Evolutionary conservation across 2,329 filamentous ascomycete genomes (phyloP), one percentile per base, ranked within the genome.

Genomic region (Colletotrichum aenigma): DNA sequence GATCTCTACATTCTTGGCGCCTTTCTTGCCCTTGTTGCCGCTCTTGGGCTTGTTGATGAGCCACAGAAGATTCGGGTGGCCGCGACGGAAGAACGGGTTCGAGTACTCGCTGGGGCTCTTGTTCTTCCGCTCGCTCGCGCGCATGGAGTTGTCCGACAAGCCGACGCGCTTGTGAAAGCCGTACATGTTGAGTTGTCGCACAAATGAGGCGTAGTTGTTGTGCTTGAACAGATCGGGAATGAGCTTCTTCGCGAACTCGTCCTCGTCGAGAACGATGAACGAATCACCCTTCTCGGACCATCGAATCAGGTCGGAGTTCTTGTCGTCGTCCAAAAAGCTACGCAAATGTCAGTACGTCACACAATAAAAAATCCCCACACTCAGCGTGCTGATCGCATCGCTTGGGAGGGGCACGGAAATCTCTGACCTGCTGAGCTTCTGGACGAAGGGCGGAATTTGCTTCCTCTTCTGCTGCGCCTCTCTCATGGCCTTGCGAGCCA

Each of bases 191-290:
- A 98, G 89, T 83, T 98, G 96, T 43, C 96, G 93, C 71, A 98
- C 96, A 83, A 98, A 98, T 78, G 96, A 98, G 62, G 96, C 96
- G 85, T 98, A 98, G 84, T 98, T 98, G 89, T 96, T 98, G 87
- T 99, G 97, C 85, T 99, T 99, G 90, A 99, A 99, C 77, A 98
- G 93, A 84, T 98, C 98, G 1, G 97, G 97, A 28, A 99, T 94
- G 79, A 99, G 94, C 48, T 95, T 95, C 86, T 98, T 98, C 24
- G 97, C 98, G 82, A 99, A 99, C 86, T 98, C 96, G 82, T 99
- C 97, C 85, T 99, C 97, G 81, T 99, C 96, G 10, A 98, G 87
- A 5, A 99, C 96, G 72, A 98, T 94, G 85, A 99, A 99, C 0
- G 96, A 98, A 81, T 98, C 96, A 34, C 97, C 97, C 81, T 96